Conservation (phyloP, 345 rosid species). For the Adansonia digitata region DNA sequence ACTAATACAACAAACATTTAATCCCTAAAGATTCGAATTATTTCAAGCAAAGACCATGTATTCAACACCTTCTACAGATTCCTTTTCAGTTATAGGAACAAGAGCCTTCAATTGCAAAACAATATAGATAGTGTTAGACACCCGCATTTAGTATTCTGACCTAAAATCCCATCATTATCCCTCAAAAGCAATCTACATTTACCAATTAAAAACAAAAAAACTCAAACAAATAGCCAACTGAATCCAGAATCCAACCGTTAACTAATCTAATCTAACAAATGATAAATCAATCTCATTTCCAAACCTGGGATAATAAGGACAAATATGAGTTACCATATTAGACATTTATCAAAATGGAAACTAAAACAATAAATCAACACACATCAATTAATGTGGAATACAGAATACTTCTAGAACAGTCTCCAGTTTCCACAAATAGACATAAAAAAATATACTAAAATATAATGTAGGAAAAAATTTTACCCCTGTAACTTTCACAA, state of each 20-base stretch:
- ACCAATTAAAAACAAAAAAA: not conserved
- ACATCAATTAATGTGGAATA: not conserved
- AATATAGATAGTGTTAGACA: not conserved
- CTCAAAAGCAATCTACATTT: slow-evolving; percentile 1
- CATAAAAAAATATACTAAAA: not conserved
- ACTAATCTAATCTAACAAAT: not conserved
- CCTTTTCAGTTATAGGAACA: not conserved
- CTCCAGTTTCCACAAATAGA: not conserved
- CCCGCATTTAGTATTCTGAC: not conserved
- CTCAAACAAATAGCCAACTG: not conserved
- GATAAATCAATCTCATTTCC: not conserved
- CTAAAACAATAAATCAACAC: not conserved
- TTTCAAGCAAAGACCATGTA: not conserved
- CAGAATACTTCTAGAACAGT: not conserved
- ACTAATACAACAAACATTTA: not conserved
- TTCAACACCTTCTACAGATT: not conserved
- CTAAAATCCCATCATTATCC: not conserved
- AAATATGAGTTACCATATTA: not conserved
- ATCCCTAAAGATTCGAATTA: not conserved
- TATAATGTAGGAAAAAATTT: not conserved
- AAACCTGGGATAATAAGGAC: not conserved
- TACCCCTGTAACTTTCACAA: slow-evolving; percentile 95
- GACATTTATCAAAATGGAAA: not conserved
- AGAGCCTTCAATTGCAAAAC: not conserved
- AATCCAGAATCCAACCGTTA: slow-evolving; percentile 3